Conservation (phyloP, 495 filamentous ascomycete genomes). For the Lichina pygmaea region DNA sequence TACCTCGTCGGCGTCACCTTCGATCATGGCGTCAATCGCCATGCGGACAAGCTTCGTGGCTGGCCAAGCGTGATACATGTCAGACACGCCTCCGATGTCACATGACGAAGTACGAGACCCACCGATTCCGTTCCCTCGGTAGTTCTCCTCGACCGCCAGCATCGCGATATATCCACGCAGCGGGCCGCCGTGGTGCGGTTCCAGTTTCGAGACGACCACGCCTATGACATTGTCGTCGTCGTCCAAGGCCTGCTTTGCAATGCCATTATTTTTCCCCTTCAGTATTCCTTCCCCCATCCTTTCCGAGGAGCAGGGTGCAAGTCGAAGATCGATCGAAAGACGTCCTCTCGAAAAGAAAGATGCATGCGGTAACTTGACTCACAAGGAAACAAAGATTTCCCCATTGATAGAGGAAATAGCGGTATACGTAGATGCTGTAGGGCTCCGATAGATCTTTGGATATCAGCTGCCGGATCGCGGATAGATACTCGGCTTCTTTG, state of each 20-base stretch:
- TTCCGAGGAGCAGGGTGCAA: not conserved
- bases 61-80: not conserved
- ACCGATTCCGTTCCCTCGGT: slow-evolving; percentile 55
- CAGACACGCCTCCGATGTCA: not conserved
- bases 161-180: slow-evolving; percentile 94
- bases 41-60: slow-evolving; percentile 69
- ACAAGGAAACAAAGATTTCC: slow-evolving; percentile 86
- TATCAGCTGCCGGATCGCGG: slow-evolving; percentile 75
- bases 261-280: no score
- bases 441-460: slow-evolving; percentile 94
- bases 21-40: slow-evolving; percentile 81
- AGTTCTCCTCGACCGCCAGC: slow-evolving; percentile 60
- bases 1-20: slow-evolving; percentile 65
- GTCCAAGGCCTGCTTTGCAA: slow-evolving; percentile 33
- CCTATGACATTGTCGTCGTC: slow-evolving; percentile 32
- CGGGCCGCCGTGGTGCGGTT: slow-evolving; percentile 56
- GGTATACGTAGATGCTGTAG: slow-evolving; percentile 98
- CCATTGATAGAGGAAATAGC: slow-evolving; percentile 98
- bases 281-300: no score
- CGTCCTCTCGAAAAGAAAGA: slow-evolving; percentile 1
- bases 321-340: slow-evolving; percentile 6
- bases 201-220: slow-evolving; percentile 89
- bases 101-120: not conserved
- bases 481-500: slow-evolving; percentile 57
- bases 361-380: slow-evolving; percentile 1